Evolutionary conservation across 305 asterid species (phyloP).

Genomic region (Fraxinus platypoda): DNA sequence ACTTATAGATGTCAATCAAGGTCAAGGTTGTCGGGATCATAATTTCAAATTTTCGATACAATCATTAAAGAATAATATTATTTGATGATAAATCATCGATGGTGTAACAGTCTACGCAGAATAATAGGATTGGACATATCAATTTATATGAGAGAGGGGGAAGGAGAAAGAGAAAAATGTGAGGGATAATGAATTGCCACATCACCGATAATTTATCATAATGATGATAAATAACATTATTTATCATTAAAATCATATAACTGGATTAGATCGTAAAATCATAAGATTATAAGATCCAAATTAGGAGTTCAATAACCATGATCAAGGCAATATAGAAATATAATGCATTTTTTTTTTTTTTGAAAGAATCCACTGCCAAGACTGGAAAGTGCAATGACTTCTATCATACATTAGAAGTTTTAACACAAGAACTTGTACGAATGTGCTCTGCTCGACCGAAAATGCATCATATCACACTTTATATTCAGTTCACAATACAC

Average conservation of each 20-base stretch:
- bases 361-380: background rate
- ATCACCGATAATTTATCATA: too few relatives aligned
- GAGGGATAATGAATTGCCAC: too few relatives aligned
- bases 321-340: background rate
- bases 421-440: slow-evolving; percentile 1
- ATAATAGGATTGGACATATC: too few relatives aligned
- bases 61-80: too few relatives aligned
- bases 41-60: background rate
- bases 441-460: slow-evolving; percentile 7
- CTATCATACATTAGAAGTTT: background rate
- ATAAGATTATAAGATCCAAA: background rate
- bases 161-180: too few relatives aligned
- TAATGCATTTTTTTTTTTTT: too few relatives aligned
- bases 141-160: too few relatives aligned
- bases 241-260: too few relatives aligned
- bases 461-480: background rate
- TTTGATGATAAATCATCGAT: too few relatives aligned
- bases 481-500: background rate
- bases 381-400: background rate
- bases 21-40: background rate
- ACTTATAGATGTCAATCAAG: background rate
- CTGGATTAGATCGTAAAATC: too few relatives aligned
- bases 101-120: too few relatives aligned
- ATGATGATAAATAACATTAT: too few relatives aligned
- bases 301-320: background rate